A percentile compares a stretch with the other conserved stretches of the same genome.
Evolutionary conservation across 352 stramenopile species (phyloP).

Genomic region (Elongisporangium prolatum): DNA sequence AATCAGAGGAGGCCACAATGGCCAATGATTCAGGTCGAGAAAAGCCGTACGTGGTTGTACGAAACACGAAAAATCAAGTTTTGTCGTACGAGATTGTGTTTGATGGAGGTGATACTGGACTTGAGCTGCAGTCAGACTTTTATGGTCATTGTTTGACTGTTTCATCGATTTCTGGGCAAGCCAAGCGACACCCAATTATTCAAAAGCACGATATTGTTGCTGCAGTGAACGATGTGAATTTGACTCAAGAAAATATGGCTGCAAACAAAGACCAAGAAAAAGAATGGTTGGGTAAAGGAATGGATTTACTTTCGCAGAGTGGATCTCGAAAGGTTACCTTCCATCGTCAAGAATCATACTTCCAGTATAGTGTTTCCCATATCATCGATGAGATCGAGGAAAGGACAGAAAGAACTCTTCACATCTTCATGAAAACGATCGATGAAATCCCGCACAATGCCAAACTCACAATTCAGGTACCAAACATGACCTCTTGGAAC

Average conservation of each 20-base stretch:
- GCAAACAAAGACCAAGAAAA: conserved; percentile 26
- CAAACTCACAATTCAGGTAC: conserved; percentile 28
- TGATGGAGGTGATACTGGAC: conserved; percentile 31
- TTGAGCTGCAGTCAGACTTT: conserved; percentile 49
- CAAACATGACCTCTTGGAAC: conserved; percentile 18
- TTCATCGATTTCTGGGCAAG: conserved; percentile 23
- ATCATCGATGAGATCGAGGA: conserved; percentile 1
- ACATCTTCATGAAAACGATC: conserved; percentile 31
- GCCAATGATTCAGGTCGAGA: conserved; percentile 17
- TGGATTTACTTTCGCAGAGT: conserved; percentile 20
- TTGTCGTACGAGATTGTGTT: conserved; percentile 60
- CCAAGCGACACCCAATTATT: conserved; percentile 36
- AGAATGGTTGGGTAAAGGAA: conserved; percentile 18
- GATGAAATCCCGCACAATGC: conserved; percentile 25
- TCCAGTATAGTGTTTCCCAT: conserved; percentile 17
- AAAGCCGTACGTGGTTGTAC: conserved; percentile 37
- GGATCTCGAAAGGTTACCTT: conserved; percentile 32
- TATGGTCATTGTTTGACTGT: conserved; percentile 51
- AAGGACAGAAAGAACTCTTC: conserved; percentile 13
- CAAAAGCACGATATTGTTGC: conserved; percentile 53
- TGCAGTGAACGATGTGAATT: conserved; percentile 22
- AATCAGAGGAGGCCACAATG: conserved; percentile 8
- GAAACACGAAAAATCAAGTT: conserved; percentile 61
- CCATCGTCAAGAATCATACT: conserved; percentile 48
- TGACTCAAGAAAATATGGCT: conserved; percentile 21